Evolutionary conservation across 2,329 filamentous ascomycete genomes (phyloP).

Genomic region (Pseudofabraea citricarpa): DNA sequence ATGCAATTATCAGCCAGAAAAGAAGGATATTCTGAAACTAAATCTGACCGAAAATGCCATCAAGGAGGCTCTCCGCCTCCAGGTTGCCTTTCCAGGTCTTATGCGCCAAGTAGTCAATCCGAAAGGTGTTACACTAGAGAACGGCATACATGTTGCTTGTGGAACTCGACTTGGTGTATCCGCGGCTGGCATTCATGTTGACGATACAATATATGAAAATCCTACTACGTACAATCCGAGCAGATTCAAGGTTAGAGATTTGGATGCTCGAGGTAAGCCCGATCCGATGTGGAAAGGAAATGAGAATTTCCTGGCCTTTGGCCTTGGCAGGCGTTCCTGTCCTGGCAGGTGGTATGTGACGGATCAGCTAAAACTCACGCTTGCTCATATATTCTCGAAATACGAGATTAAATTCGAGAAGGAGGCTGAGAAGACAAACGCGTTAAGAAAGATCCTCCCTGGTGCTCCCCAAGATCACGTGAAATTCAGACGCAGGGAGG

Average conservation of each 20-base stretch:
- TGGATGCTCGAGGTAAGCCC: slow-evolving; percentile 2
- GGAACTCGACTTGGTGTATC: slow-evolving; percentile 2
- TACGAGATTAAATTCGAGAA: slow-evolving; percentile 1
- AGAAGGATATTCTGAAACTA: neutral
- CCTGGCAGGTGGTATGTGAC: slow-evolving; percentile 3
- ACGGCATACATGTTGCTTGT: slow-evolving; percentile 1
- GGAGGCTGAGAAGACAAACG: slow-evolving; percentile 2
- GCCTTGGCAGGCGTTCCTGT: neutral
- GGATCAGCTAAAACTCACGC: slow-evolving; percentile 1
- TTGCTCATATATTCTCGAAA: slow-evolving; percentile 2
- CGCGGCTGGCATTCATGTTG: slow-evolving; percentile 1
- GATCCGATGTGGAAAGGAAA: slow-evolving; percentile 1
- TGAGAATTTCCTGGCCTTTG: slow-evolving; percentile 1
- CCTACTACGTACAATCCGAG: neutral
- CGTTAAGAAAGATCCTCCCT: neutral
- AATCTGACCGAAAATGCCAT: neutral
- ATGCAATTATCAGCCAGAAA: slow-evolving; percentile 1
- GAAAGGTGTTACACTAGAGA: slow-evolving; percentile 2
- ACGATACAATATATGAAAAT: slow-evolving; percentile 1
- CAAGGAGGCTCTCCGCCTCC: slow-evolving; percentile 2
- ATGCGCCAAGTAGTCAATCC: slow-evolving; percentile 2
- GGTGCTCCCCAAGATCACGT: slow-evolving; percentile 1
- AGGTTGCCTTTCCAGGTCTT: slow-evolving; percentile 2
- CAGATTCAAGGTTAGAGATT: slow-evolving; percentile 1
- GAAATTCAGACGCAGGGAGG: neutral